phyloP scores from a whole-genome alignment of 2,329 filamentous ascomycete species.

The Penicillium hordei region DNA sequence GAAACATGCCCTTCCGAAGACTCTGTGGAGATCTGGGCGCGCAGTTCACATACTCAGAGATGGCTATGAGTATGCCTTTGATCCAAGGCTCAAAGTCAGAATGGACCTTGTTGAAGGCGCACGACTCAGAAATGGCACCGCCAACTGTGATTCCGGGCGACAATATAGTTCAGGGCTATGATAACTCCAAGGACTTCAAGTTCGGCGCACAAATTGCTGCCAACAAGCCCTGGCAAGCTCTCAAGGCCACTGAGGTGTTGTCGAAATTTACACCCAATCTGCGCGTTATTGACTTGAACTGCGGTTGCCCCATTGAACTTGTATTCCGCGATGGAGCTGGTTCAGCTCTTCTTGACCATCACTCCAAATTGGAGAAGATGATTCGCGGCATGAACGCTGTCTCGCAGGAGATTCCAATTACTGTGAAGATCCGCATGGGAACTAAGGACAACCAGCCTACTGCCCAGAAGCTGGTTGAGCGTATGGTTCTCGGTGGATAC shows the following conservation, averaged over 20 bases:
- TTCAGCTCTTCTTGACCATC: constrained; percentile 85
- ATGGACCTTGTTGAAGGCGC: constrained; percentile 93
- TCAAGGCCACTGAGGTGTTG: constrained; percentile 83
- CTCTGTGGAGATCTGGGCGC: constrained; percentile 87
- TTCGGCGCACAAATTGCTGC: constrained; percentile 93
- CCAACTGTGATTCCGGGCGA: constrained; percentile 62
- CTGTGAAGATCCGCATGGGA: constrained; percentile 91
- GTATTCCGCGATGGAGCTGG: constrained; percentile 86
- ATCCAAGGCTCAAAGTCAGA: constrained; percentile 87
- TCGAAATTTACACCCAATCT: constrained; percentile 75
- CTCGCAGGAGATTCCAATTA: constrained; percentile 86
- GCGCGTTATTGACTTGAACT: constrained; percentile 92
- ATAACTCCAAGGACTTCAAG: constrained; percentile 77
- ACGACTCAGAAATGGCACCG: constrained; percentile 74
- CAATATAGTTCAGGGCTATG: constrained; percentile 70
- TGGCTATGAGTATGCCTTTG: constrained; percentile 89
- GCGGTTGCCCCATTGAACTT: constrained; percentile 94
- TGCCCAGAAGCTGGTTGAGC: constrained; percentile 76
- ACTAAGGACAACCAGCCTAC: constrained; percentile 77
- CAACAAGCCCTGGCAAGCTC: constrained; percentile 85
- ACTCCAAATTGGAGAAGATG: constrained; percentile 88
- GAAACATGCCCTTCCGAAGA: constrained; percentile 90
- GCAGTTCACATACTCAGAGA: constrained; percentile 94
- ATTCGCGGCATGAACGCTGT: constrained; percentile 94
- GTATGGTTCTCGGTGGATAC: constrained; percentile 74